Percentiles rank a stretch among this genome's conserved stretches.
These are phyloP conservation scores for Thraustochytrium sp. DNA, from an alignment of 352 stramenopile genomes.

Conservation along the genomic window DNA sequence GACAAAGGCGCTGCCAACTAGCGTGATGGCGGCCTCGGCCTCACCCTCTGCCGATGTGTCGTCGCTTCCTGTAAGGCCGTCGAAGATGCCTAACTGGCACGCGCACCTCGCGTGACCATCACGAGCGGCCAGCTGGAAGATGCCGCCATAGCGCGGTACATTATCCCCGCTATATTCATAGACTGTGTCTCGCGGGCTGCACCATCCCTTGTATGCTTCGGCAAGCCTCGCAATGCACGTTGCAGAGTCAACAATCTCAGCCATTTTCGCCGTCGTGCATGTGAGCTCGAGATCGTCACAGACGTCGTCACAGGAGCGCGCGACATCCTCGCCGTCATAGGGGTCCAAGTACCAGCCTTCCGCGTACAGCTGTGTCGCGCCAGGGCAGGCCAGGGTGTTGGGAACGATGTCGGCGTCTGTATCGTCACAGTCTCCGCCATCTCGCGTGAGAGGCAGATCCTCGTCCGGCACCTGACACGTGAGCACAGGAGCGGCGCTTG, in stretches of 20 bases:
- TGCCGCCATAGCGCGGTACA: neutral
- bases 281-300: neutral
- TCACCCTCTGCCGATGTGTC: too few relatives aligned
- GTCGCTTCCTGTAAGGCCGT: too few relatives aligned
- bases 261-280: neutral
- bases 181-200: neutral
- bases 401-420: neutral
- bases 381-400: neutral
- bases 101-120: neutral
- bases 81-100: neutral
- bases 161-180: neutral
- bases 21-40: too few relatives aligned
- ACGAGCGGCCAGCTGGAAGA: neutral
- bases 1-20: too few relatives aligned
- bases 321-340: neutral
- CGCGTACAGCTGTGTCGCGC: neutral
- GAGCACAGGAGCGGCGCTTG: neutral
- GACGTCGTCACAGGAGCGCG: conserved; percentile 4
- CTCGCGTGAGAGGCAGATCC: neutral
- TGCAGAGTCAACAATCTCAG: neutral
- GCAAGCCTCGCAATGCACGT: neutral
- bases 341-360: conserved; percentile 24
- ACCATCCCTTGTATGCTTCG: neutral
- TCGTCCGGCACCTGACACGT: conserved; percentile 7
- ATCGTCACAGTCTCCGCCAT: neutral